Evolutionary conservation across 2,329 filamentous ascomycete genomes (phyloP), one percentile per base, ranked within the genome.

Genomic region (Shiraia bambusicola): DNA sequence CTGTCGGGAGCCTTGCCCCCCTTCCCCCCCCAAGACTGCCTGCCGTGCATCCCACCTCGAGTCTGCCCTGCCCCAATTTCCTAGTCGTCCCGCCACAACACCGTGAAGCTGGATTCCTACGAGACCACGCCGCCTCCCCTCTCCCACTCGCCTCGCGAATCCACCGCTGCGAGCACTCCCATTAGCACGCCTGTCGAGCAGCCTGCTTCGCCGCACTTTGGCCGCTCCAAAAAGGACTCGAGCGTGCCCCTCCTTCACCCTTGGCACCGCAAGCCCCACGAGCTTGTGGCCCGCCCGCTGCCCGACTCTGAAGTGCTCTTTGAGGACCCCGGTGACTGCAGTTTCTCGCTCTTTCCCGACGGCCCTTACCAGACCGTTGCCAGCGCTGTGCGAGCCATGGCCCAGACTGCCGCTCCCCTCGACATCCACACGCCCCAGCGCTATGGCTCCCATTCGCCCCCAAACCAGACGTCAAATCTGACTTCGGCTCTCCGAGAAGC

Each of bases 381-480:
- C 48, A 45, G 34, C 46, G 42, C 45, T 29, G 37, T 56, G 50
- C 52, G 49, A 67, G 71, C 61, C 55, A 81, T 81, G 78, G 75
- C 75, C 47, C 72, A 72, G 50, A 65, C 72, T 40, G 75, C 78
- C 48, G 71, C 74, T 45, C 80, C 81, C 32, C 80, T 84, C 64
- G 77, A 83, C 63, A 82, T 84, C 59, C 70, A 77, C 58, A 73
- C 75, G 44, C 68, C 72, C 46, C 71, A 60, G 61, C 76, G 74
- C 57, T 74, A 75, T 72, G 76, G 75, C 51, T 80, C 78, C 39
- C 74, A 79, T 51, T 81, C 79, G 24, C 80, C 81, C 36, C 78
- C 78, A 47, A 79, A 77, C 60, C 80, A 82, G 65, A 78, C 79
- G 10, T 84, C 81, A 26, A 83, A 82, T 57, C 70, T 84, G 52